Evolutionary conservation across 768 basidiomycete genomes (phyloP), one percentile per base, ranked within the genome.

Genomic region (Podaxis pistillaris): DNA sequence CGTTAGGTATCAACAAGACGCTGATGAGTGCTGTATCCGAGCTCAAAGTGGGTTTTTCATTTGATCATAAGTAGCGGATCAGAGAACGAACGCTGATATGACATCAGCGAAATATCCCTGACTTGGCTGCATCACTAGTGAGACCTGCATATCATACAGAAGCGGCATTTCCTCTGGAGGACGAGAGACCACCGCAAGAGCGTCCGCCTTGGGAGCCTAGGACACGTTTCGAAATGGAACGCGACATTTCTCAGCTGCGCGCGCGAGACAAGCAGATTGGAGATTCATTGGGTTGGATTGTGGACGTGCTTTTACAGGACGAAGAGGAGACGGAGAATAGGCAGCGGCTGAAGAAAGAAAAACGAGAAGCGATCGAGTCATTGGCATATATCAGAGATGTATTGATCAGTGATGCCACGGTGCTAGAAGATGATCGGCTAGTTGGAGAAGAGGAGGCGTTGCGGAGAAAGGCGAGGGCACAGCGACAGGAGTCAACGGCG

Each of bases 1-100:
- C 84, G 63, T 75, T 93, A 30, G 90, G 91, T n/a, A 89, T 93
- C 63, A 93, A 93, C 72, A 91, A 86, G 74, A 90, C 90, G 0
- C 76, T 93, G 19, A 85, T 89, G 84, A 90, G 82, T 71, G 91
- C 91, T 0, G 88, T 94, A 2, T 84, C 87, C 4, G 92, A 92
- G 72, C 74, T 90, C 44, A 86, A 84, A 74, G 94, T 91, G 67
- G 68, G 83, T 69, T 28, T 17, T 62, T 65, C 54, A 58, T 9
- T 53, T 60, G 28, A 26, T 47, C n/a, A 57, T 36, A 22, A 11
- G 4, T 46, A 40, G 8, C 33, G 28, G 56, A 33, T 37, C 59
- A 52, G 26, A 26, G n/a, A 46, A 36, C 40, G 46, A 50, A 67
- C 66, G 54, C 58, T 30, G 61, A 60, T 65, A 66, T 26, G 41